Evolutionary conservation across 208 protist genomes (phyloP).

Genomic region (Crithidia fasciculata): DNA sequence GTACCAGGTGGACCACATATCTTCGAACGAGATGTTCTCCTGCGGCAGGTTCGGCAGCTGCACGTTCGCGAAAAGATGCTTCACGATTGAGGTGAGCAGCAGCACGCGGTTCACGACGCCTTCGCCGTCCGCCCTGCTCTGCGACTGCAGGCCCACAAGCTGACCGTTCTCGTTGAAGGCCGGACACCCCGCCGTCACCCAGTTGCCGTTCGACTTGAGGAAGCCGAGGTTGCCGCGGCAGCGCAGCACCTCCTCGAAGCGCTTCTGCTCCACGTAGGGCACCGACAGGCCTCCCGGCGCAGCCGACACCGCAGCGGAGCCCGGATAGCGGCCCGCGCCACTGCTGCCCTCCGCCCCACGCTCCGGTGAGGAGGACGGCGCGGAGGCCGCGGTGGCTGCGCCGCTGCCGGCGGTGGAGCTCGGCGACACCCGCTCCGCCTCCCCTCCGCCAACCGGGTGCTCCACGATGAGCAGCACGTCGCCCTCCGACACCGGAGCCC

Average conservation of each 20-base stretch:
- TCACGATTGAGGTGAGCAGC: constrained; percentile 83
- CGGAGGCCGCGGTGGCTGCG: neutral
- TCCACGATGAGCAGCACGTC: constrained; percentile 89
- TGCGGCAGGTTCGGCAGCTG: constrained; percentile 78
- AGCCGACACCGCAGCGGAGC: neutral
- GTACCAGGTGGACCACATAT: constrained; percentile 93
- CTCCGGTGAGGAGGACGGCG: neutral
- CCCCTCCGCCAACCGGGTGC: constrained; percentile 65
- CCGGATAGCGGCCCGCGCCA: neutral
- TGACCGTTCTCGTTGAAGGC: constrained; percentile 86
- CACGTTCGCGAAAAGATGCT: constrained; percentile 90
- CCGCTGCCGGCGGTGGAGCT: neutral
- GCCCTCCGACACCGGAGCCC: constrained; percentile 77
- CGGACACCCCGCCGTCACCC: constrained; percentile 79
- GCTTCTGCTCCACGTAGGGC: constrained; percentile 65
- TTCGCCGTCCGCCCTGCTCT: constrained; percentile 65
- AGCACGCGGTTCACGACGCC: constrained; percentile 85
- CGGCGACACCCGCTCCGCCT: neutral
- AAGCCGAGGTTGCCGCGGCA: constrained; percentile 74
- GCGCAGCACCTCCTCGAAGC: constrained; percentile 89
- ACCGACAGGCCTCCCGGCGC: neutral
- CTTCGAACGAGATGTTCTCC: constrained; percentile 52
- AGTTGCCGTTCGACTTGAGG: constrained; percentile 74
- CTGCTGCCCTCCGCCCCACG: neutral
- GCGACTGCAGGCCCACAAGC: constrained; percentile 87